Conservation (phyloP, 2,329 filamentous ascomycete species). For the Hirsutella minnesotensis region DNA sequence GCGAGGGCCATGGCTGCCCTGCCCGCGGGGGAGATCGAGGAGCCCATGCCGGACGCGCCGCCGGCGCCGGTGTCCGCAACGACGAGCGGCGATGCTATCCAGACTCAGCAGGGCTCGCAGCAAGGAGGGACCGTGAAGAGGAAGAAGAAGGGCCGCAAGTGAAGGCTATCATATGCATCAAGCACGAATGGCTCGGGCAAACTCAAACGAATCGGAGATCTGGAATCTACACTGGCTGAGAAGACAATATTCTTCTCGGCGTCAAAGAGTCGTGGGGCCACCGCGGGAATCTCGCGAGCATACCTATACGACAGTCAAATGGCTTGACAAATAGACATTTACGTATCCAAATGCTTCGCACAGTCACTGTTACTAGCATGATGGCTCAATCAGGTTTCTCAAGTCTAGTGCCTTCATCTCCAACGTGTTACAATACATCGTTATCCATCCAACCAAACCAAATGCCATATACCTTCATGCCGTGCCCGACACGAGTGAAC, state of each 20-base stretch:
- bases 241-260: too few species aligned
- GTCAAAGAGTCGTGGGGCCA: too few species aligned
- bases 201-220: too few species aligned
- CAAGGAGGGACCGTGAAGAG: conserved; percentile 39
- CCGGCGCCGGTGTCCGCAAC: conserved; percentile 5
- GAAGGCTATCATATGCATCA: too few species aligned
- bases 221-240: too few species aligned
- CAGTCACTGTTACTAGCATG: too few species aligned
- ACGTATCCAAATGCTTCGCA: too few species aligned
- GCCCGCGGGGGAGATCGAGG: conserved; percentile 27
- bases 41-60: conserved; percentile 28
- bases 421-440: conserved; percentile 7
- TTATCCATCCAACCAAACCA: conserved; percentile 8
- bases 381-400: neutral
- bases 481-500: conserved; percentile 3
- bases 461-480: neutral
- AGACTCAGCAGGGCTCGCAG: conserved; percentile 13
- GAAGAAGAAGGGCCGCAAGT: conserved; percentile 64
- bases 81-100: conserved; percentile 11
- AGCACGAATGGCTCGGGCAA: too few species aligned
- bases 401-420: neutral
- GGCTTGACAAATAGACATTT: too few species aligned
- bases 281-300: too few species aligned
- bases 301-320: too few species aligned
- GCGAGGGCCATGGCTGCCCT: conserved; percentile 57